phyloP scores from a whole-genome alignment of 1,284 basidiomycete species.

The Takashimella tepidaria region DNA sequence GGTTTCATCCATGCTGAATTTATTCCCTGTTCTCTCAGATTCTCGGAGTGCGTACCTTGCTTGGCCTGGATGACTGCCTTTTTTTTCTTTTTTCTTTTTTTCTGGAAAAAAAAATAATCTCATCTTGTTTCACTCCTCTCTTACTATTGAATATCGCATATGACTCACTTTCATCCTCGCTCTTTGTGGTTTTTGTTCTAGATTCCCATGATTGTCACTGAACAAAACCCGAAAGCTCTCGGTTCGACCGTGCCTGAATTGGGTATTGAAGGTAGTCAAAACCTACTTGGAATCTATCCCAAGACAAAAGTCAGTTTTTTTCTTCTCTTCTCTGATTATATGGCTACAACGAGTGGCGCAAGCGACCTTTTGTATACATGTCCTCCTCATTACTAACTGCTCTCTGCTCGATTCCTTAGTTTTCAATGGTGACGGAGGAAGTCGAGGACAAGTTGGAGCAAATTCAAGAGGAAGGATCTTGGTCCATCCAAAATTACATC shows the following conservation, averaged over 20 bases:
- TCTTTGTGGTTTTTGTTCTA: conserved; percentile 41
- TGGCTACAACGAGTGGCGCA: no score
- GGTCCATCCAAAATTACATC: conserved; percentile 57
- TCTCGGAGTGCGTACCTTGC: conserved; percentile 1
- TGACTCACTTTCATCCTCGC: background rate
- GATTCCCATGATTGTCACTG: conserved; percentile 69
- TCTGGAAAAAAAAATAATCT: no score
- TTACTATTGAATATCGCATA: no score
- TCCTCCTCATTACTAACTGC: no score
- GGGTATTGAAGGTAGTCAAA: conserved; percentile 47
- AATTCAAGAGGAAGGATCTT: no score
- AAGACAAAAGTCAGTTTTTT: conserved; percentile 52
- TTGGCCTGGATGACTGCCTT: background rate
- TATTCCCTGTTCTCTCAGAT: background rate
- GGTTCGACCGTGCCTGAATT: conserved; percentile 66
- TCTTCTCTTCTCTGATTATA: background rate
- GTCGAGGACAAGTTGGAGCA: no score
- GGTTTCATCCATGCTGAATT: background rate
- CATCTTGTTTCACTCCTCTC: no score
- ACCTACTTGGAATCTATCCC: conserved; percentile 57
- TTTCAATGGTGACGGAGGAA: conserved; percentile 75
- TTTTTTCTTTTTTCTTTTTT: background rate
- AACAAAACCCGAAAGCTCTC: conserved; percentile 78
- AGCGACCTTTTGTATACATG: background rate
- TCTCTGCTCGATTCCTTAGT: conserved; percentile 46